phyloP scores from a whole-genome alignment of 176 grass and related monocot species.

The Bromus sterilis region DNA sequence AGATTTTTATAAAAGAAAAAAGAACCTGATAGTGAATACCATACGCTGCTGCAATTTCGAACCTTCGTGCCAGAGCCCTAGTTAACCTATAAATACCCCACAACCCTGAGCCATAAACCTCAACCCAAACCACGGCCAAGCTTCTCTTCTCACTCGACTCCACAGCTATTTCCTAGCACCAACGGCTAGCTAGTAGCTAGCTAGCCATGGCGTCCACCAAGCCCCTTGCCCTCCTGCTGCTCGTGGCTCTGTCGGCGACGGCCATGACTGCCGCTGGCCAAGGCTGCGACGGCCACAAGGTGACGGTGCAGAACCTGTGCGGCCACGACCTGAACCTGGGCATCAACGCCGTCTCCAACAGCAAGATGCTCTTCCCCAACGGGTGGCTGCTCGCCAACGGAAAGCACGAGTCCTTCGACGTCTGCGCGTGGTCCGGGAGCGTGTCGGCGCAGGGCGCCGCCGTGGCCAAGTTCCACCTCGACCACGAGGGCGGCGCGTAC shows the following conservation, averaged over 20 bases:
- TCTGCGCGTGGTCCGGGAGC: slow-evolving; percentile 24
- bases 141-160: not conserved
- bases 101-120: not conserved
- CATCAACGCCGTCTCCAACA: not conserved
- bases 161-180: no score
- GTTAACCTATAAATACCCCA: slow-evolving; percentile 11
- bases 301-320: slow-evolving; percentile 43
- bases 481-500: slow-evolving; percentile 24
- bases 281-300: slow-evolving; percentile 7
- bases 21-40: not conserved
- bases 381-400: not conserved
- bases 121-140: not conserved
- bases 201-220: slow-evolving; percentile 9
- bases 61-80: not conserved
- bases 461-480: slow-evolving; percentile 28
- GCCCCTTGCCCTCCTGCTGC: not conserved
- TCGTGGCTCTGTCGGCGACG: not conserved
- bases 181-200: not conserved
- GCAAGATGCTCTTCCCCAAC: slow-evolving; percentile 2
- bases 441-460: not conserved
- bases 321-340: not conserved
- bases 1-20: no score
- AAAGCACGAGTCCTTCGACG: slow-evolving; percentile 9
- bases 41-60: not conserved
- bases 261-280: not conserved